Conservation (phyloP, 345 rosid species). For the Eucalyptus caleyi region DNA sequence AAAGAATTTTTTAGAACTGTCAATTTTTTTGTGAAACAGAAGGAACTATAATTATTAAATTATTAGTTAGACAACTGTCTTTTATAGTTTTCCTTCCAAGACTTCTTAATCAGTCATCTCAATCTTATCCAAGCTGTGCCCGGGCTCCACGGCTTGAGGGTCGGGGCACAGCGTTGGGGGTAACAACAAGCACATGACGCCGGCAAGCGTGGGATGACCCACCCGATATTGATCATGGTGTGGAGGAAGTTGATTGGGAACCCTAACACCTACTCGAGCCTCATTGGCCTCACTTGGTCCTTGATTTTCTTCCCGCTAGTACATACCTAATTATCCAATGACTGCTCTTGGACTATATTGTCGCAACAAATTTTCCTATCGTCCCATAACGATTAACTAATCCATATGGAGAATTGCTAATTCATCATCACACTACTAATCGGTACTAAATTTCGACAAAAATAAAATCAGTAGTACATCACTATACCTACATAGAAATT, state of each 20-base stretch:
- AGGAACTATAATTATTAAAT: too few species aligned
- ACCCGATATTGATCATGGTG: slow-evolving; percentile 81
- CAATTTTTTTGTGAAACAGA: too few species aligned
- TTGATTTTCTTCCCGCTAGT: slow-evolving; percentile 59
- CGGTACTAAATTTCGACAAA: background rate
- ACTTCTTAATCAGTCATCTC: background rate
- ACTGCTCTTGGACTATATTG: background rate
- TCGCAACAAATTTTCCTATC: background rate
- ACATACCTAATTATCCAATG: background rate
- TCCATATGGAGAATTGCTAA: background rate
- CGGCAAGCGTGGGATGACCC: slow-evolving; percentile 72
- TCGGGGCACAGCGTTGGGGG: slow-evolving; percentile 10
- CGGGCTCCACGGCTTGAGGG: slow-evolving; percentile 29
- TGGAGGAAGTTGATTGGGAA: slow-evolving; percentile 91
- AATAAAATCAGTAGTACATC: background rate
- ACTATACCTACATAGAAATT: background rate
- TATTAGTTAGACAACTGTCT: background rate
- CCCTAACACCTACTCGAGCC: slow-evolving; percentile 88
- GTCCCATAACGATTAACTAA: background rate
- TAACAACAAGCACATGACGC: slow-evolving; percentile 47
- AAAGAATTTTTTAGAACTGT: too few species aligned
- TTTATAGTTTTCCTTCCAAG: background rate
- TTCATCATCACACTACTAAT: background rate
- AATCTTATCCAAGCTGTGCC: slow-evolving; percentile 11
- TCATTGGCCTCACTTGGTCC: slow-evolving; percentile 77